These are phyloP conservation scores for Phaeotremella fagi DNA, from an alignment of 768 basidiomycete genomes.

Conservation along the genomic window DNA sequence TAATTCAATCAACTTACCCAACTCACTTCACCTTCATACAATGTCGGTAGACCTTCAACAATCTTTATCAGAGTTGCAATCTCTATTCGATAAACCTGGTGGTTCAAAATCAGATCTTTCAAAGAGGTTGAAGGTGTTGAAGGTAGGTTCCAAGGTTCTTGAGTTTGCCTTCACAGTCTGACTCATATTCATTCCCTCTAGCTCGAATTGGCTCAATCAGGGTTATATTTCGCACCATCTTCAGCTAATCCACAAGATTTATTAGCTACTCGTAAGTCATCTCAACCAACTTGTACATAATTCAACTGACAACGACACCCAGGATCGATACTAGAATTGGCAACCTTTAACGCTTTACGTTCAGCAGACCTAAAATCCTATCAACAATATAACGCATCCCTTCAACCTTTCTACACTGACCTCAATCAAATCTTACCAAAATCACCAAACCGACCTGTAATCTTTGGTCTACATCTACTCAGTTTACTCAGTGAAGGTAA, in stretches of 20 bases:
- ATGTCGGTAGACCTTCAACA: slow-evolving; percentile 34
- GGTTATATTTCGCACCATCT: slow-evolving; percentile 36
- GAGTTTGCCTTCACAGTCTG: not conserved
- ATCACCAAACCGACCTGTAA: slow-evolving; percentile 79
- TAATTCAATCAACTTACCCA: not conserved
- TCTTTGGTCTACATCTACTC: slow-evolving; percentile 90
- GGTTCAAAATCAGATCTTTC: slow-evolving; percentile 23
- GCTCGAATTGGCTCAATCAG: slow-evolving; percentile 38
- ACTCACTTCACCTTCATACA: slow-evolving; percentile 14
- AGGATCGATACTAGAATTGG: slow-evolving; percentile 95
- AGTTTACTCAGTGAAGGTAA: slow-evolving; percentile 82
- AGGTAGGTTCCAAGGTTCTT: slow-evolving; percentile 17
- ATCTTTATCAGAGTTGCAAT: slow-evolving; percentile 34
- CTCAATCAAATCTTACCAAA: slow-evolving; percentile 57
- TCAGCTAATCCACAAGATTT: slow-evolving; percentile 25
- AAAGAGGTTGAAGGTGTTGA: slow-evolving; percentile 24
- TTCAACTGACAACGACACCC: slow-evolving; percentile 11
- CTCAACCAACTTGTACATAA: not conserved
- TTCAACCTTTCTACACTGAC: slow-evolving; percentile 31
- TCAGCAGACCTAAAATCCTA: slow-evolving; percentile 84
- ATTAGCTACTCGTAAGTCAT: slow-evolving; percentile 27
- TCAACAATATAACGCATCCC: slow-evolving; percentile 70
- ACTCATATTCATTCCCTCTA: not conserved
- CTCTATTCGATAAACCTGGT: slow-evolving; percentile 20
- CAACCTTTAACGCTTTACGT: slow-evolving; percentile 88